Conservation (phyloP, 192 early-diverging fungal species). For the Coemansia sp. region DNA sequence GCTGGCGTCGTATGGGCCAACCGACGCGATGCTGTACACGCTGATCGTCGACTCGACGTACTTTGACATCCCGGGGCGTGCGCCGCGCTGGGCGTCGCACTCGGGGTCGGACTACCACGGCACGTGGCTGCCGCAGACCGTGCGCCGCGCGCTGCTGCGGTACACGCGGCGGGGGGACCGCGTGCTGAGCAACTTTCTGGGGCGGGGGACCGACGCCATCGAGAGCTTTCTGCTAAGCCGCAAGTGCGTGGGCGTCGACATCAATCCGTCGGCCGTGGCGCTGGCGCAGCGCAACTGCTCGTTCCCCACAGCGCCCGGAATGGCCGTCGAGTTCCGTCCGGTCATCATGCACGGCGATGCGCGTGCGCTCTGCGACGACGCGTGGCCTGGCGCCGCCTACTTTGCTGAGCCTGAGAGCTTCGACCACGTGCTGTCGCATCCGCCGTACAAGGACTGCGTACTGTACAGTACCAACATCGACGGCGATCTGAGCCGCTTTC, state of each 20-base stretch:
- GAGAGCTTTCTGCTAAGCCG: conserved; percentile 83
- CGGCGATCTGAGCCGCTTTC: conserved; percentile 80
- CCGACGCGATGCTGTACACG: conserved; percentile 66
- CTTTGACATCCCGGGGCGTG: conserved; percentile 90
- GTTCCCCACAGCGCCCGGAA: conserved; percentile 63
- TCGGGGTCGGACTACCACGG: conserved; percentile 94
- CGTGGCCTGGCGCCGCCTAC: conserved; percentile 52
- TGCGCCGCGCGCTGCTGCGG: conserved; percentile 74
- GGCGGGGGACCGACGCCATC: conserved; percentile 93
- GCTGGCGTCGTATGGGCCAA: conserved; percentile 50
- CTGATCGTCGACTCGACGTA: conserved; percentile 80
- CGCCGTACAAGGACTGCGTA: conserved; percentile 95
- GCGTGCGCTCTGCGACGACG: conserved; percentile 59
- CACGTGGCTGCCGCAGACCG: conserved; percentile 93
- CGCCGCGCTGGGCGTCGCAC: conserved; percentile 91
- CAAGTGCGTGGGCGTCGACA: conserved; percentile 82
- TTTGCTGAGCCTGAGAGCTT: conserved; percentile 76
- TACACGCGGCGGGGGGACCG: conserved; percentile 78
- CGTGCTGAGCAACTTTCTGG: conserved; percentile 89
- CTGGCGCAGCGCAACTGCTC: conserved; percentile 86
- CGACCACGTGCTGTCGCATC: conserved; percentile 90
- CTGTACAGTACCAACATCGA: conserved; percentile 85
- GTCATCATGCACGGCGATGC: conserved; percentile 85
- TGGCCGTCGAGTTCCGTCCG: conserved; percentile 79
- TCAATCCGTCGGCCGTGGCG: conserved; percentile 85